These are phyloP conservation scores for Cladosporium velox DNA, from an alignment of 2,329 filamentous ascomycete species.

Conservation along the genomic window DNA sequence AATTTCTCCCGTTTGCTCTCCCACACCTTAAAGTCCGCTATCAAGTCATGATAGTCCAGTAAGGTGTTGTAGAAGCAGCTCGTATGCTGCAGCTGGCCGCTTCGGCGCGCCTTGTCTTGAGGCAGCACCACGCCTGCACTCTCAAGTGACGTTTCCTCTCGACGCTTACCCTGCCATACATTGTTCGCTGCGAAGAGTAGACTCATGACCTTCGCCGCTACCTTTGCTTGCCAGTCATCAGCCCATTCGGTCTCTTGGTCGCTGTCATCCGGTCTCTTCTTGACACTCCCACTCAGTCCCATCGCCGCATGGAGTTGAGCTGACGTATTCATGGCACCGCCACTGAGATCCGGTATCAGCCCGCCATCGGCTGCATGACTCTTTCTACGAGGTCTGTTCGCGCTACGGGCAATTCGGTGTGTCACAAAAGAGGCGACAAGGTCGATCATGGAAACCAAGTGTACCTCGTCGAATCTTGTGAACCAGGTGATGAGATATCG, in stretches of 20 bases:
- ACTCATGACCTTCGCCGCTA: constrained; percentile 76
- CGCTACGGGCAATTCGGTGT: constrained; percentile 72
- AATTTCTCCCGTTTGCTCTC: constrained; percentile 74
- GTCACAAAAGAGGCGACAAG: constrained; percentile 77
- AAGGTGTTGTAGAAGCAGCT: constrained; percentile 87
- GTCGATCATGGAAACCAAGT: constrained; percentile 75
- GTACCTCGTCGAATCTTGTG: constrained; percentile 65
- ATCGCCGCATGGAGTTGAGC: constrained; percentile 79
- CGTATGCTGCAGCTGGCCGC: constrained; percentile 70
- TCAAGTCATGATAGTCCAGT: constrained; percentile 81
- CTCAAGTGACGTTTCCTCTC: constrained; percentile 31
- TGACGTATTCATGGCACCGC: constrained; percentile 61
- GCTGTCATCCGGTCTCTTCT: constrained; percentile 55
- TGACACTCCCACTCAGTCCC: constrained; percentile 52
- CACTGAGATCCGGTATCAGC: constrained; percentile 72
- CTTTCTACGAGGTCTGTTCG: constrained; percentile 64
- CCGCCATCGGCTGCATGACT: constrained; percentile 64
- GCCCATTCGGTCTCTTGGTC: constrained; percentile 62
- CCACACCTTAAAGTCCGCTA: constrained; percentile 86
- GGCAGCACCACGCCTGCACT: constrained; percentile 49
- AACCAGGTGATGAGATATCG: constrained; percentile 78
- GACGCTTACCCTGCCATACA: constrained; percentile 39
- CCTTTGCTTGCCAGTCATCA: constrained; percentile 88
- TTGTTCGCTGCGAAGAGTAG: constrained; percentile 83
- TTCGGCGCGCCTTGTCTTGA: constrained; percentile 29